Conservation (phyloP, 768 basidiomycete genomes). For the Leccinellum albellum region DNA sequence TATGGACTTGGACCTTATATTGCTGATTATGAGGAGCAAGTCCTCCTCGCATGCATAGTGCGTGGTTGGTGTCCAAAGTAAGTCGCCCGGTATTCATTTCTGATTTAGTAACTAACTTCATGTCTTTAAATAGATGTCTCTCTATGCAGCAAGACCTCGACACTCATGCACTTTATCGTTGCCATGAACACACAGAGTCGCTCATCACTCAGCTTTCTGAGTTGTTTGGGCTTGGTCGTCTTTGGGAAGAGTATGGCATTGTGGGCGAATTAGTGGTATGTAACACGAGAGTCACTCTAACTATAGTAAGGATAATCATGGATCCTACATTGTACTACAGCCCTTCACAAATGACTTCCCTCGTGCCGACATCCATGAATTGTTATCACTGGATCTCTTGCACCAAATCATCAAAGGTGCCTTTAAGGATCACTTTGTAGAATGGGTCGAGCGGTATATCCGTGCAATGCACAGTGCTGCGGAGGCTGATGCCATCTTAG, state of each 20-base stretch:
- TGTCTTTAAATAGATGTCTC: background rate
- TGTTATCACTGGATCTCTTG: background rate
- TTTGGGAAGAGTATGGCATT: background rate
- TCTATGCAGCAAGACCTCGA: background rate
- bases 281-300: background rate
- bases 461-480: background rate
- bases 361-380: background rate
- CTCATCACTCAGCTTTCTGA: background rate
- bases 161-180: background rate
- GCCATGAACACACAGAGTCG: background rate
- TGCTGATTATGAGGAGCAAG: background rate
- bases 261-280: background rate
- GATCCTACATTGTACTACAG: background rate
- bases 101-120: no score
- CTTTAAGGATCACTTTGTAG: background rate
- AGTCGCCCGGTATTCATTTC: background rate
- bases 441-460: background rate
- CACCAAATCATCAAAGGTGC: background rate
- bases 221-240: background rate
- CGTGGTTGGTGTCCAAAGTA: background rate
- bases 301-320: no score
- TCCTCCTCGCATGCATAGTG: background rate
- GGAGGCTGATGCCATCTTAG: background rate
- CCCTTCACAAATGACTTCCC: background rate
- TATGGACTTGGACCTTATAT: background rate